A percentile compares a stretch with the other conserved stretches of the same genome.
Conservation (phyloP, 371 early-diverging fungal species). For the Mortierella sp. region DNA sequence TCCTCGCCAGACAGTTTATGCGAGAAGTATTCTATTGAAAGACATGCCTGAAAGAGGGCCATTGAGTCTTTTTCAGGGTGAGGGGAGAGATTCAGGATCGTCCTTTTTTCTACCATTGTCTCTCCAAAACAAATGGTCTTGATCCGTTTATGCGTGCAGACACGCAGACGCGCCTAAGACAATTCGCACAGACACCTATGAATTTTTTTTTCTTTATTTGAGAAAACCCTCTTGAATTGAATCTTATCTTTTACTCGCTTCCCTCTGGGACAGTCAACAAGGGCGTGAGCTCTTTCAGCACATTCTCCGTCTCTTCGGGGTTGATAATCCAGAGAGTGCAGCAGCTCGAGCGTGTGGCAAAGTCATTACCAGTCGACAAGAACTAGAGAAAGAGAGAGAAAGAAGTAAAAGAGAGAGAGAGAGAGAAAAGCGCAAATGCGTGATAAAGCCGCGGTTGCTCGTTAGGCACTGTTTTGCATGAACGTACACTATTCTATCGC, state of each 20-base stretch:
- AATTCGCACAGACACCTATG: too few species aligned
- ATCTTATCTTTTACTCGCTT: slow-evolving; percentile 7
- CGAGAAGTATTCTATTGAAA: too few species aligned
- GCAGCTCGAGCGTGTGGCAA: slow-evolving; percentile 79
- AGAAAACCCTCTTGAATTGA: too few species aligned
- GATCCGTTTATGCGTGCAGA: too few species aligned
- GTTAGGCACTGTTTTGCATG: not conserved
- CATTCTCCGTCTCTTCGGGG: slow-evolving; percentile 79
- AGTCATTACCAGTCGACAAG: slow-evolving; percentile 86
- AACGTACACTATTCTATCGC: not conserved
- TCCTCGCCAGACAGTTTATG: too few species aligned
- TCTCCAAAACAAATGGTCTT: too few species aligned
- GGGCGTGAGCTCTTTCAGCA: slow-evolving; percentile 65
- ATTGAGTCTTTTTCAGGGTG: too few species aligned
- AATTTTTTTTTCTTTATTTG: too few species aligned
- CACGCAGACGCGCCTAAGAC: too few species aligned
- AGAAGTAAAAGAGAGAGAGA: not conserved
- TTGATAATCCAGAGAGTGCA: slow-evolving; percentile 85
- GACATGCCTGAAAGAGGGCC: too few species aligned
- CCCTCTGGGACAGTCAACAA: slow-evolving; percentile 50
- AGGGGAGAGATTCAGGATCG: too few species aligned
- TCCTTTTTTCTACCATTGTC: too few species aligned
- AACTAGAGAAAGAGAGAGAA: slow-evolving; percentile 72
- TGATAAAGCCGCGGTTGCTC: not conserved
- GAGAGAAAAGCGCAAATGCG: not conserved